Base-by-base conservation (phyloP, 2,329 filamentous ascomycete genomes). In the Fusarium stilboides region DNA sequence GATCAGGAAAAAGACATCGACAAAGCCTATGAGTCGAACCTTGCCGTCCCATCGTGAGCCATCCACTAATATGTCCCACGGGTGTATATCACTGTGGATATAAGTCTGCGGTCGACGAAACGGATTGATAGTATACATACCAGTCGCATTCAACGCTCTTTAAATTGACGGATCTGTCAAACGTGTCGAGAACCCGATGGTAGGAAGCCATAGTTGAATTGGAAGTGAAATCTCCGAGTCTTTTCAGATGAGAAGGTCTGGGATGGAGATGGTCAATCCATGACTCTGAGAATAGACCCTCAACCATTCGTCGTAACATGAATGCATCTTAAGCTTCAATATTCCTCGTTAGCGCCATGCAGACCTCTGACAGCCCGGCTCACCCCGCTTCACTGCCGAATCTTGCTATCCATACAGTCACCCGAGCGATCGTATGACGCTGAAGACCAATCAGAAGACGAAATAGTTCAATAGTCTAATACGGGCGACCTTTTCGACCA, bases 91-190 rank as follows among this genome's bases (percentile, higher is more conserved):
- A 14, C 56, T 59, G 3, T 0, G 2, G 1, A 15, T n/a, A 3
- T 54, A 2, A 44, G 28, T 7, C 9, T 14, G 24, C 8, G 12
- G 9, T 6, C 2, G 1, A 1, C 17, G 5, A 17, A 6, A 8
- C 6, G 1, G 2, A 14, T 14, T 2, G 7, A 19, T 3, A 3
- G 2, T 4, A 17, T 13, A 24, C 50, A 34, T 46, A 56, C 50
- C 56, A 56, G 6, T 56, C 42, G 15, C 56, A 59, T 34, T 59
- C 56, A 10, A 56, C 19, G 10, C 42, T 59, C 17, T 59, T 59
- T 2, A 46, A 20, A 9, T 28, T 42, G 17, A 59, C 40, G 1
- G 56, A 59, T 34, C 50, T 34, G 20, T 40, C 40, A 10, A 59
- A 59, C 3, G 56, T 40, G 6, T 55, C 34, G 19, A 59, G 50